Percentiles rank a stretch among this genome's conserved stretches.
Conservation (phyloP, 2,329 filamentous ascomycete genomes). For the Nigrospora sphaerica region DNA sequence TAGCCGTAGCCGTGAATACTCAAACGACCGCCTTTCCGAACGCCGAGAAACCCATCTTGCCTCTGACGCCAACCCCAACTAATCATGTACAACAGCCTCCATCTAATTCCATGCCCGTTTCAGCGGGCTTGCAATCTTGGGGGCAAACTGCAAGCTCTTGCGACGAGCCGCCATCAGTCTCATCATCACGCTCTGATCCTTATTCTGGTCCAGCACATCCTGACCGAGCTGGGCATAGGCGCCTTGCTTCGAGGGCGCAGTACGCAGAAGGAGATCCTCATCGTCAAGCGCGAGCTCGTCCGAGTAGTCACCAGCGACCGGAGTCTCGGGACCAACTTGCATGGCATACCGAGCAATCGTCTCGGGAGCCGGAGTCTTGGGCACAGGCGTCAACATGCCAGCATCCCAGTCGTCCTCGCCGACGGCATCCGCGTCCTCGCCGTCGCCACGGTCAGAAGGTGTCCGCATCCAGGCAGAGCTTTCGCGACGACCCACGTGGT, state of each 20-base stretch:
- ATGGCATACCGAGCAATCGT: constrained; percentile 44
- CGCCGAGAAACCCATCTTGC: no score
- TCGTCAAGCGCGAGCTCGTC: constrained; percentile 11
- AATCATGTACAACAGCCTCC: no score
- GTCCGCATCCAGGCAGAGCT: constrained; percentile 49
- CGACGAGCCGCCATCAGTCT: constrained; percentile 64
- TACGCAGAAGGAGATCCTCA: constrained; percentile 38
- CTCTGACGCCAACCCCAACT: no score
- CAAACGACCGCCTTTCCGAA: no score
- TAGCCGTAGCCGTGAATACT: no score
- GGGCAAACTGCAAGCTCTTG: constrained; percentile 73
- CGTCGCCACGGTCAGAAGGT: constrained; percentile 35
- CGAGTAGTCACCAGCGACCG: constrained; percentile 24
- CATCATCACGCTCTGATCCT: constrained; percentile 51
- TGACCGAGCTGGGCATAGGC: constrained; percentile 30
- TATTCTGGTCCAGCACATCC: constrained; percentile 38
- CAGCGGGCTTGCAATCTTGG: constrained; percentile 67
- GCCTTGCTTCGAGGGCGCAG: constrained; percentile 45
- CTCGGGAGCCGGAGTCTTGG: constrained; percentile 52
- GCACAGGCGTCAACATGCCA: constrained; percentile 45
- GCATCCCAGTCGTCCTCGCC: constrained; percentile 29
- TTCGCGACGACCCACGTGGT: constrained; percentile 44
- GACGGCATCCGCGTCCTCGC: constrained; percentile 19
- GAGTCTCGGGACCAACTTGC: constrained; percentile 38
- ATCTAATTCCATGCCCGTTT: constrained; percentile 44